Evolutionary conservation across 768 basidiomycete species (phyloP).

Genomic region (Amanita phalloides): DNA sequence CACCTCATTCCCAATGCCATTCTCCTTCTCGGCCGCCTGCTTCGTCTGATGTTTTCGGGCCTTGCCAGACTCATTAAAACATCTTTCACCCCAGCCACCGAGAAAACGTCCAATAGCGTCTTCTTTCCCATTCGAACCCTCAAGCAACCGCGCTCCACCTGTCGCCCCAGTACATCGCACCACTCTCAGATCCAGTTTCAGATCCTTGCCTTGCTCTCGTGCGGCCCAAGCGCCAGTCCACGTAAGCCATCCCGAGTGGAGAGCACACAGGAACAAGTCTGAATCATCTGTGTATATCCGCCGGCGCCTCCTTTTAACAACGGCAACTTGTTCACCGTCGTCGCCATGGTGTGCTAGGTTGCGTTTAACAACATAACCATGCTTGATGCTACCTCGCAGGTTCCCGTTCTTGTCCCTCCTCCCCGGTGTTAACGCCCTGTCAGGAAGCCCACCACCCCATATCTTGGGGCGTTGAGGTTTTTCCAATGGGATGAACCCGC

Average conservation of each 20-base stretch:
- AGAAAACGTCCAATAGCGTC: constrained; percentile 36
- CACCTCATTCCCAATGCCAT: constrained; percentile 18
- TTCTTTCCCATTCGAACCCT: constrained; percentile 20
- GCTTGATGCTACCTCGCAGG: not conserved
- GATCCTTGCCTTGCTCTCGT: constrained; percentile 25
- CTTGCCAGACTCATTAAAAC: constrained; percentile 15
- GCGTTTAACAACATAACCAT: not conserved
- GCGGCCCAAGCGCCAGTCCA: constrained; percentile 33
- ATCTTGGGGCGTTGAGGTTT: constrained; percentile 46
- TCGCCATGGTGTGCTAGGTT: not conserved
- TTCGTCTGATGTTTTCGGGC: constrained; percentile 13
- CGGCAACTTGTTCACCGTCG: constrained; percentile 1
- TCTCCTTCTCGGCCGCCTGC: constrained; percentile 11
- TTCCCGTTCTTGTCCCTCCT: not conserved
- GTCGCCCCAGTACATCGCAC: constrained; percentile 15
- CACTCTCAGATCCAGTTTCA: constrained; percentile 9
- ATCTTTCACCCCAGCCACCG: constrained; percentile 34
- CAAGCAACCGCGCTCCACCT: constrained; percentile 9
- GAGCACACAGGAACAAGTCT: constrained; percentile 55
- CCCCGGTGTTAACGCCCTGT: constrained; percentile 9
- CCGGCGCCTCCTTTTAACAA: not conserved
- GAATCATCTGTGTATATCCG: constrained; percentile 72
- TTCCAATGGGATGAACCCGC: constrained; percentile 42
- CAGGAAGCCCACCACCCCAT: constrained; percentile 58
- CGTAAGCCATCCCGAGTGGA: constrained; percentile 53